These are phyloP conservation scores for Daucus carota DNA, from an alignment of 129 eudicot species.

Conservation along the genomic window DNA sequence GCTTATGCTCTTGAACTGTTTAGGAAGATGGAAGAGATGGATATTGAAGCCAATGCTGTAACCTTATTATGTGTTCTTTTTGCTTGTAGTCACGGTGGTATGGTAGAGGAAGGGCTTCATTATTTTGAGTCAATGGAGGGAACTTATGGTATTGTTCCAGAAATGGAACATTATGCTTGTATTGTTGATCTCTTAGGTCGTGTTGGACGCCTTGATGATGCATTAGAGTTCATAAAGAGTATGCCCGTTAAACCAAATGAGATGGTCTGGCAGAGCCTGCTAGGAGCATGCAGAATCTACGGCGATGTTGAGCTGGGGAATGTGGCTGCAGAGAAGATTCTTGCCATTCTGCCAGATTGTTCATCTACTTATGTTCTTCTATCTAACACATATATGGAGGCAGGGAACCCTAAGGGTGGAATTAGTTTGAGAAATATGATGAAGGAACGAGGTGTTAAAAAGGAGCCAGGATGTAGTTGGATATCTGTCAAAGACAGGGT, in stretches of 20 bases:
- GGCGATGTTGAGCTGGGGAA: slow-evolving; percentile 22
- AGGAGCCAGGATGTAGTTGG: slow-evolving; percentile 30
- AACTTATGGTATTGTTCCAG: slow-evolving; percentile 28
- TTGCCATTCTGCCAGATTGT: slow-evolving; percentile 12
- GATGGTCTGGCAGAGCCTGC: slow-evolving; percentile 26
- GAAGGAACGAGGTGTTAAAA: slow-evolving; percentile 24
- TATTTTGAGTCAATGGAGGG: slow-evolving; percentile 29
- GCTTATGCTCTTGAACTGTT: slow-evolving; percentile 27
- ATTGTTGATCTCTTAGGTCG: slow-evolving; percentile 28
- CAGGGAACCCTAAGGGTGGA: slow-evolving; percentile 16
- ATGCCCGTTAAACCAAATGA: slow-evolving; percentile 27
- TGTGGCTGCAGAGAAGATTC: slow-evolving; percentile 22
- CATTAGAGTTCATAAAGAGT: slow-evolving; percentile 20
- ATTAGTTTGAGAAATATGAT: slow-evolving; percentile 23
- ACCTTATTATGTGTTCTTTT: slow-evolving; percentile 37
- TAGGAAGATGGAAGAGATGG: slow-evolving; percentile 20
- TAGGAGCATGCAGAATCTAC: slow-evolving; percentile 27
- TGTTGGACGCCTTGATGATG: slow-evolving; percentile 22
- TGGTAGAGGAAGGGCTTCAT: slow-evolving; percentile 34
- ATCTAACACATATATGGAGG: slow-evolving; percentile 16
- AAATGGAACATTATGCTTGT: slow-evolving; percentile 43
- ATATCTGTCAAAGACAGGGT: slow-evolving; percentile 19
- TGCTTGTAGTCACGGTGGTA: slow-evolving; percentile 44
- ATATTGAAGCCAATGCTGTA: slow-evolving; percentile 21
- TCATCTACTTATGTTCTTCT: slow-evolving; percentile 22